Percentiles rank a stretch among this genome's conserved stretches.
phyloP scores from a whole-genome alignment of 306 rosid species.

The Vachellia pachyceras region DNA sequence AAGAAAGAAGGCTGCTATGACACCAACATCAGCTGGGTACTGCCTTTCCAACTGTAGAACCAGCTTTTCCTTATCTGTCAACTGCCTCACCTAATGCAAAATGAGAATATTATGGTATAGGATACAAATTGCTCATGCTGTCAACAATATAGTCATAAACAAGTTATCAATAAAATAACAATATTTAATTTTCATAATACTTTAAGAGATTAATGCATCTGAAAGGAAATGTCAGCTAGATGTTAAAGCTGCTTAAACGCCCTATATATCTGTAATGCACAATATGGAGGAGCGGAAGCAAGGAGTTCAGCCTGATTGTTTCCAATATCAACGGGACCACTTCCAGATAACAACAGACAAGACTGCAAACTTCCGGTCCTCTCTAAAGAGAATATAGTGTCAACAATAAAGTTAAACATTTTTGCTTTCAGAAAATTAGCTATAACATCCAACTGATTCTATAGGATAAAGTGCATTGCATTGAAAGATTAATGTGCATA shows the following conservation, averaged over 20 bases:
- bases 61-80: constrained; percentile 80
- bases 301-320: constrained; percentile 3
- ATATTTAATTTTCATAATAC: neutral
- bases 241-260: neutral
- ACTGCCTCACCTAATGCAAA: constrained; percentile 68
- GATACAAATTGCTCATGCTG: neutral
- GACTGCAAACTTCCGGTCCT: constrained; percentile 25
- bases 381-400: constrained; percentile 2
- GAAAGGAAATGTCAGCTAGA: neutral
- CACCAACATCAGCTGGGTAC: constrained; percentile 85
- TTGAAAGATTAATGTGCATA: neutral
- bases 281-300: constrained; percentile 5
- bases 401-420: neutral
- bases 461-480: constrained; percentile 4
- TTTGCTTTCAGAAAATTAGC: neutral
- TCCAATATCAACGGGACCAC: constrained; percentile 5
- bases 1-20: constrained; percentile 88
- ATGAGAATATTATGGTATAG: neutral
- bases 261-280: constrained; percentile 12
- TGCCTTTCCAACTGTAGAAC: constrained; percentile 81
- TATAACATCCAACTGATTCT: neutral
- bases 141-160: neutral
- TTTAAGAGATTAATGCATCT: constrained; percentile 13
- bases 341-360: constrained; percentile 9
- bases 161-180: constrained; percentile 1